phyloP scores from a whole-genome alignment of 2,329 filamentous ascomycete species.

The Leptoxyphium fumago region DNA sequence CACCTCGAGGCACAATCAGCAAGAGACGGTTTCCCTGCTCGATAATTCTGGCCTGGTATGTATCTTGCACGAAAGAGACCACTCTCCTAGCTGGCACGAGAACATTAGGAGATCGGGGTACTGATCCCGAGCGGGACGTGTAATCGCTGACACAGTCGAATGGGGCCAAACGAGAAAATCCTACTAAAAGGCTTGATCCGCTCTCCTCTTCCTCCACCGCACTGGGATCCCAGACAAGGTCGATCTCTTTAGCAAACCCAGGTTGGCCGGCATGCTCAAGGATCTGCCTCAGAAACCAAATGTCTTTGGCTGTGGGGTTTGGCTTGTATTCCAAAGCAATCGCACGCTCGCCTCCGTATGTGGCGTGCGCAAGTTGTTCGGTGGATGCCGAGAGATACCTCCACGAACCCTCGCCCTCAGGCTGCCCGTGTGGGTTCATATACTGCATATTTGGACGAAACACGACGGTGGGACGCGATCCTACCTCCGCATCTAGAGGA shows the following conservation, averaged over 20 bases:
- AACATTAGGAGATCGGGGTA: neutral
- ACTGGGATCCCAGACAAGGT: constrained; percentile 7
- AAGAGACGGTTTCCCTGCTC: neutral
- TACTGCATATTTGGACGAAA: constrained; percentile 1
- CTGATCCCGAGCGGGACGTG: neutral
- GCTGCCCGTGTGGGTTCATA: constrained; percentile 4
- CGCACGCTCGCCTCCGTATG: constrained; percentile 3
- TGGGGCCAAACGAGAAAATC: neutral
- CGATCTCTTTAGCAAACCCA: constrained; percentile 5
- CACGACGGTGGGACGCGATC: neutral
- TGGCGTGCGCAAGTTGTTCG: constrained; percentile 1
- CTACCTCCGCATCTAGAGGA: neutral
- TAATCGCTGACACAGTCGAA: neutral
- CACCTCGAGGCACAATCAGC: neutral
- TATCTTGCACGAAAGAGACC: neutral
- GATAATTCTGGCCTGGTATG: no score
- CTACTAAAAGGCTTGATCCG: neutral
- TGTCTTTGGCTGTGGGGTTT: constrained; percentile 4
- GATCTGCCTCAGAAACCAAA: constrained; percentile 5
- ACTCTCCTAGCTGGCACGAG: neutral
- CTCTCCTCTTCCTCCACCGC: neutral
- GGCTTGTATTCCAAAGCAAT: constrained; percentile 1
- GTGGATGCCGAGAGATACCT: constrained; percentile 3
- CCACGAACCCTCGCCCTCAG: constrained; percentile 6
- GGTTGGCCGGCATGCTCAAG: neutral